Evolutionary conservation across 2,329 filamentous ascomycete genomes (phyloP).

Genomic region (Mollisiaceae sp.): DNA sequence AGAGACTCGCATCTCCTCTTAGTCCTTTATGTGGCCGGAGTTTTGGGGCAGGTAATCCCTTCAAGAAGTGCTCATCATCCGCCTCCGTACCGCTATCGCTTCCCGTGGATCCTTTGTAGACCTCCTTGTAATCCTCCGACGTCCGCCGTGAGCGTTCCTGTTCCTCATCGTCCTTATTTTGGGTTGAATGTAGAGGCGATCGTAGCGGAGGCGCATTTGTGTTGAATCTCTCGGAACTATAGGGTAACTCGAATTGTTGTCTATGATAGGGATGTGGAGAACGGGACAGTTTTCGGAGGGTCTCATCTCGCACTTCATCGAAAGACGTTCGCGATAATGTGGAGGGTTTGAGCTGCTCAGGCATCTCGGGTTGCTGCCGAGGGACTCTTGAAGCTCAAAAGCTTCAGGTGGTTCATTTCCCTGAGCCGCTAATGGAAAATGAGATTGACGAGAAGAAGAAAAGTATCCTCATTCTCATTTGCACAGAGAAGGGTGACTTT

Average conservation of each 20-base stretch:
- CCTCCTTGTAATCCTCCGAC: slow-evolving; percentile 32
- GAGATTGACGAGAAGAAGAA: not conserved
- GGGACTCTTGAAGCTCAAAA: slow-evolving; percentile 24
- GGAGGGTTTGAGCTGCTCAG: slow-evolving; percentile 34
- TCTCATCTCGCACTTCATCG: slow-evolving; percentile 34
- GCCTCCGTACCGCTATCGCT: slow-evolving; percentile 95
- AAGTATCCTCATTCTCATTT: slow-evolving; percentile 8
- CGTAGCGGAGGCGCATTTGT: slow-evolving; percentile 32
- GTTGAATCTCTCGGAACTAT: slow-evolving; percentile 51
- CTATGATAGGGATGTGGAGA: slow-evolving; percentile 73
- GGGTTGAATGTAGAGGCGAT: slow-evolving; percentile 37
- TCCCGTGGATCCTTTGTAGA: slow-evolving; percentile 51
- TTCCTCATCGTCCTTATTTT: slow-evolving; percentile 42
- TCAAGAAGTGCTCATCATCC: slow-evolving; percentile 90
- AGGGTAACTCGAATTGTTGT: slow-evolving; percentile 59
- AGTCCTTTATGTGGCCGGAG: slow-evolving; percentile 77
- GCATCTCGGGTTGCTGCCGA: slow-evolving; percentile 35
- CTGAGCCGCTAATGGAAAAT: slow-evolving; percentile 1
- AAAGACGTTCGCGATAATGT: slow-evolving; percentile 31
- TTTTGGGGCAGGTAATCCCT: slow-evolving; percentile 82
- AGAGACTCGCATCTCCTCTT: slow-evolving; percentile 62
- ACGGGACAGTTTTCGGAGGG: slow-evolving; percentile 46
- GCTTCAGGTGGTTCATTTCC: slow-evolving; percentile 34
- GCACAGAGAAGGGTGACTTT: not conserved
- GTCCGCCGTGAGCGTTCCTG: slow-evolving; percentile 29